A percentile compares a stretch with the other conserved stretches of the same genome.
phyloP scores from a whole-genome alignment of 1,284 basidiomycete genomes.

The Inonotus hispidus region DNA sequence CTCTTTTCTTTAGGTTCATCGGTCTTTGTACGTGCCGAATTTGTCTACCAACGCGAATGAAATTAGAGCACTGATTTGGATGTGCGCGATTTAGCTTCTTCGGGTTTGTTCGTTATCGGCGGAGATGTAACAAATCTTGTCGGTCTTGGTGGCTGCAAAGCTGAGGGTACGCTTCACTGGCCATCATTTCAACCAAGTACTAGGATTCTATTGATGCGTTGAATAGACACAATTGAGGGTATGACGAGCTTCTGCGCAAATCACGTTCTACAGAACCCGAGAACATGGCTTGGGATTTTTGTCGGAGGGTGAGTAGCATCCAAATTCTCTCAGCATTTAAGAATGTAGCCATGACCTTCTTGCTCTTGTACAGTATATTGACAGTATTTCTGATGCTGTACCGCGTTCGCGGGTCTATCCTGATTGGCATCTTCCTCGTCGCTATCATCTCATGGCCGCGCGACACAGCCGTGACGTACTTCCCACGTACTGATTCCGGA shows the following conservation, averaged over 20 bases:
- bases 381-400: conserved; percentile 81
- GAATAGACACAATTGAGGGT: conserved; percentile 32
- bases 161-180: conserved; percentile 36
- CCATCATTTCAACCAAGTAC: too few relatives aligned
- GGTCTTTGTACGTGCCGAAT: conserved; percentile 46
- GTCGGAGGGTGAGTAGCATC: conserved; percentile 60
- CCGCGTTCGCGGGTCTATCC: conserved; percentile 79
- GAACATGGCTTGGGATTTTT: conserved; percentile 88
- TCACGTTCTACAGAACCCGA: conserved; percentile 70
- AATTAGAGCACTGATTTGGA: background rate
- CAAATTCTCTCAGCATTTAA: background rate
- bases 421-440: conserved; percentile 82
- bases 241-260: conserved; percentile 58
- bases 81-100: conserved; percentile 36
- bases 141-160: conserved; percentile 73
- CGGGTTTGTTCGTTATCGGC: conserved; percentile 74
- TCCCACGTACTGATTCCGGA: conserved; percentile 69
- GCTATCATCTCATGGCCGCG: conserved; percentile 88
- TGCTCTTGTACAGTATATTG: conserved; percentile 44
- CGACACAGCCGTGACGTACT: conserved; percentile 73
- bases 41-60: background rate
- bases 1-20: conserved; percentile 43
- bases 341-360: background rate
- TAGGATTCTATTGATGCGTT: background rate
- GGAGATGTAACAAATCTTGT: conserved; percentile 70